Percentiles rank a stretch among this genome's conserved stretches.
Conservation (phyloP, 345 rosid genomes). For the Turritis glabra region DNA sequence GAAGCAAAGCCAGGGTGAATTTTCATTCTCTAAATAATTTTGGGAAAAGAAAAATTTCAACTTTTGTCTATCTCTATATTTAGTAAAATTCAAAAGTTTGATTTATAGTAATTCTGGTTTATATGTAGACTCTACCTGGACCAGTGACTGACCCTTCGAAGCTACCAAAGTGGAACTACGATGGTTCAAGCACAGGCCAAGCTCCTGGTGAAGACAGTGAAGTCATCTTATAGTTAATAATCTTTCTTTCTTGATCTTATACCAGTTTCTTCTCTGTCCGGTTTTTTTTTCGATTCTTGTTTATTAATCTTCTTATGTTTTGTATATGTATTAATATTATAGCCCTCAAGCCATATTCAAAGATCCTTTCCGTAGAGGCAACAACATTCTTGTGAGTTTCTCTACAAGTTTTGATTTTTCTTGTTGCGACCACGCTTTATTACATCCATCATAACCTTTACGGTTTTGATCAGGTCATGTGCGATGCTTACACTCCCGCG, state of each 20-base stretch:
- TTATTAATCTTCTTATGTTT: conserved; percentile 10
- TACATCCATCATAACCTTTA: not conserved
- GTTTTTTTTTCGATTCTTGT: not conserved
- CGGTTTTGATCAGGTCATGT: conserved; percentile 62
- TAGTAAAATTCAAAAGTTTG: not conserved
- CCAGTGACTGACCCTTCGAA: conserved; percentile 61
- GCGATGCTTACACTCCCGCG: conserved; percentile 85
- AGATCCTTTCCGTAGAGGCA: conserved; percentile 90
- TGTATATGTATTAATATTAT: conserved; percentile 19
- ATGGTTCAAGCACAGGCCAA: conserved; percentile 89
- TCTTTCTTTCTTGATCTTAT: not conserved
- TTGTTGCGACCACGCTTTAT: not conserved
- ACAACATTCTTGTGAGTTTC: conserved; percentile 71
- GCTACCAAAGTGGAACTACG: conserved; percentile 83
- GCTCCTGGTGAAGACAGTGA: conserved; percentile 95
- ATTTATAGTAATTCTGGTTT: not conserved
- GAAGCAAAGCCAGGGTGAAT: conserved; percentile 86
- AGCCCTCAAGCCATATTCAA: conserved; percentile 96
- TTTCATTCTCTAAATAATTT: not conserved
- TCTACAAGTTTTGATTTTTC: not conserved
- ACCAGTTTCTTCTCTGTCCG: conserved; percentile 22
- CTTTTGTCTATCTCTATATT: not conserved
- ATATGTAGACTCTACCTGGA: conserved; percentile 58
- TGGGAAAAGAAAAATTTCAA: too few relatives aligned
- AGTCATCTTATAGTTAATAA: conserved; percentile 76